Evolutionary conservation across 371 early-diverging fungal species (phyloP).

Genomic region (Syncephalastrum sp.): DNA sequence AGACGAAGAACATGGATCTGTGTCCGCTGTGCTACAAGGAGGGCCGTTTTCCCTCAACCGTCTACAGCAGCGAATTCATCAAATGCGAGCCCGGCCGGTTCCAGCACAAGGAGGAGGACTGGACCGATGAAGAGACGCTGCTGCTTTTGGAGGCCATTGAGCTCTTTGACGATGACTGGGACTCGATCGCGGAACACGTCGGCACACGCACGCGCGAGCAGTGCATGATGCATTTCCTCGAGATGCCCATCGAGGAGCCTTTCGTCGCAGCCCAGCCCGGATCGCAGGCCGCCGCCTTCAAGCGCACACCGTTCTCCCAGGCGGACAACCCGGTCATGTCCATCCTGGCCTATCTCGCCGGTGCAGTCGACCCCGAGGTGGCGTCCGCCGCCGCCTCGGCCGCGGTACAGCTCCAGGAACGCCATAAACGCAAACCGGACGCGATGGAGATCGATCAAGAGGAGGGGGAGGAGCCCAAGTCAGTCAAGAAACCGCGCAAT

Average conservation of each 20-base stretch:
- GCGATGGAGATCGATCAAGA: conserved; percentile 19
- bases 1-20: conserved; percentile 80
- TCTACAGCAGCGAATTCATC: conserved; percentile 88
- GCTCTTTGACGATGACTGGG: conserved; percentile 97
- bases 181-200: conserved; percentile 89
- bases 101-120: conserved; percentile 62
- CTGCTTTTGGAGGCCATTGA: conserved; percentile 95
- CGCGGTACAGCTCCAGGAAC: conserved; percentile 36
- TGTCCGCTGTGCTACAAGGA: conserved; percentile 90
- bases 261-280: conserved; percentile 43
- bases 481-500: conserved; percentile 42
- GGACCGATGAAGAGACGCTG: conserved; percentile 96
- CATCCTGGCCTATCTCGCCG: conserved; percentile 92
- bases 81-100: conserved; percentile 54
- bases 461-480: conserved; percentile 17
- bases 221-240: conserved; percentile 94
- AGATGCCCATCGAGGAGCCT: conserved; percentile 95
- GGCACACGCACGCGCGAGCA: conserved; percentile 92
- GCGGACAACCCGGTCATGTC: conserved; percentile 97
- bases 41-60: conserved; percentile 89
- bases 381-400: conserved; percentile 78
- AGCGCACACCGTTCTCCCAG: conserved; percentile 78
- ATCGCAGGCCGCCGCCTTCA: conserved; percentile 45
- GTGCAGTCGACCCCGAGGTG: conserved; percentile 89
- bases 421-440: conserved; percentile 18